Conservation (phyloP, 768 basidiomycete genomes). For the Rhodocollybia butyracea region DNA sequence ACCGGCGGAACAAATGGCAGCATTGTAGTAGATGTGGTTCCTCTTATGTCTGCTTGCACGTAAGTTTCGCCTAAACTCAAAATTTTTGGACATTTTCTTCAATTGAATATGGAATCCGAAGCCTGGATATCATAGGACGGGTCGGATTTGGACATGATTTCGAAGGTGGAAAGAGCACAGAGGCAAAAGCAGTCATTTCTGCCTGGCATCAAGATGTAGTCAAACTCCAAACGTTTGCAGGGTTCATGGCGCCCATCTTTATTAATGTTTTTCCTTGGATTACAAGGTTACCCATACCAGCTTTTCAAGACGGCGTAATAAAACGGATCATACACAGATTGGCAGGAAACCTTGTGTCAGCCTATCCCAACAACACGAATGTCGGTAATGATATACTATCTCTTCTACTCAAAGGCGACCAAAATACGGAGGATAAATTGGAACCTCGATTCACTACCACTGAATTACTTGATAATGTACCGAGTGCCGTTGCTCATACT, state of each 20-base stretch:
- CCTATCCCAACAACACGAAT: slow-evolving; percentile 11
- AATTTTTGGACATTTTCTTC: slow-evolving; percentile 3
- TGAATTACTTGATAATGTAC: slow-evolving; percentile 26
- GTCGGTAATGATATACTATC: slow-evolving; percentile 24
- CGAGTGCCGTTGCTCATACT: no score
- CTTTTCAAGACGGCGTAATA: slow-evolving; percentile 20
- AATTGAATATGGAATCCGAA: slow-evolving; percentile 27
- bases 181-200: slow-evolving; percentile 19
- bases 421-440: background rate
- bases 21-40: background rate
- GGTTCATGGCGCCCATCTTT: slow-evolving; percentile 24
- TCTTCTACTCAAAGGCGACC: slow-evolving; percentile 17
- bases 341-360: slow-evolving; percentile 16
- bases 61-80: background rate
- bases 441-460: slow-evolving; percentile 18
- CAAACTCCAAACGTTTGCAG: slow-evolving; percentile 15
- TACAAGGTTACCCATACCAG: slow-evolving; percentile 17
- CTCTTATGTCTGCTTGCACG: slow-evolving; percentile 6
- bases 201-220: slow-evolving; percentile 21
- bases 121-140: no score
- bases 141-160: slow-evolving; percentile 41
- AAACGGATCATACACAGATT: no score
- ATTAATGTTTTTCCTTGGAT: slow-evolving; percentile 25
- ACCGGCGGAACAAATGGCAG: background rate
- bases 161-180: slow-evolving; percentile 13